These are phyloP conservation scores for Coprinopsis marcescibilis DNA, from an alignment of 768 basidiomycete species.

Conservation along the genomic window DNA sequence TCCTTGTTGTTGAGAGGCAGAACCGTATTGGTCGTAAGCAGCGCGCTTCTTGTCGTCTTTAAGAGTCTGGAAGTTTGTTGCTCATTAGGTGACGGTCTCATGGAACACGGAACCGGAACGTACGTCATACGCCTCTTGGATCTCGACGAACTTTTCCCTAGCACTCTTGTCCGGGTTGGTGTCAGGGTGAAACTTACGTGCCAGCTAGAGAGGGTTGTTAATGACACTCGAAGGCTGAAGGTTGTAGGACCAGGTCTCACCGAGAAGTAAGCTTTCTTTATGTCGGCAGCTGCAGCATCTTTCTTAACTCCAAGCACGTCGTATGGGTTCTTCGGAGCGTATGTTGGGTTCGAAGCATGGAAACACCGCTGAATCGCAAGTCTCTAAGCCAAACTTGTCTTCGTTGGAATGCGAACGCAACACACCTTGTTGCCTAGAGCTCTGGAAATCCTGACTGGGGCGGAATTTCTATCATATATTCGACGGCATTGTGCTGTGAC, in stretches of 20 bases:
- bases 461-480: constrained; percentile 19
- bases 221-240: constrained; percentile 10
- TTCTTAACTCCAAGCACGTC: constrained; percentile 81
- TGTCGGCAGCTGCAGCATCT: constrained; percentile 79
- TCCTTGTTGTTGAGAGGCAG: constrained; percentile 88
- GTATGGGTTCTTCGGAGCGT: constrained; percentile 80
- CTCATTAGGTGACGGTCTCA: constrained; percentile 2
- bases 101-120: constrained; percentile 10
- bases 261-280: constrained; percentile 96
- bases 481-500: constrained; percentile 35
- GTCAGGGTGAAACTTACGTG: constrained; percentile 97
- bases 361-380: constrained; percentile 55
- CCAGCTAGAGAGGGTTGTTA: constrained; percentile 54
- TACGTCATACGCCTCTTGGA: constrained; percentile 96
- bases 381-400: constrained; percentile 8
- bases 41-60: constrained; percentile 94
- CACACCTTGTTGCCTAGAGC: constrained; percentile 36
- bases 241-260: constrained; percentile 42
- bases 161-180: constrained; percentile 91
- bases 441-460: constrained; percentile 18
- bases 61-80: constrained; percentile 51
- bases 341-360: constrained; percentile 57
- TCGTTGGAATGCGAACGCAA: constrained; percentile 5
- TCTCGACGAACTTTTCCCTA: constrained; percentile 91
- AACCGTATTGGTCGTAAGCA: constrained; percentile 86